Conservation (phyloP, 305 asterid genomes). For the Fraxinus sp. region DNA sequence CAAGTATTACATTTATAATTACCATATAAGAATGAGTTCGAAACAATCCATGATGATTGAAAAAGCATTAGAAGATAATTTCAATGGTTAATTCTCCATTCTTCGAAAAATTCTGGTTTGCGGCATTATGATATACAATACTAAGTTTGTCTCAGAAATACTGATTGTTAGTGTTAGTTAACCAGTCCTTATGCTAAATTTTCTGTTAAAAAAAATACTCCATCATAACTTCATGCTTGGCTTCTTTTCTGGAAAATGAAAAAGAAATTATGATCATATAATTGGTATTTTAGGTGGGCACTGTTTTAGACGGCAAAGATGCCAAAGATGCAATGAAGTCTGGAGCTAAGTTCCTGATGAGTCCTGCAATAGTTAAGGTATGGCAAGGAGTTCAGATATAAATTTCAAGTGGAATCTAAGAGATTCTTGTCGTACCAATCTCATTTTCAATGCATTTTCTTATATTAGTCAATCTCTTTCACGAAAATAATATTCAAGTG, state of each 20-base stretch:
- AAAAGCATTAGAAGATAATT: background rate
- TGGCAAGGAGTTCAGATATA: conserved; percentile 1
- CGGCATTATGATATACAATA: background rate
- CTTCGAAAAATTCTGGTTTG: background rate
- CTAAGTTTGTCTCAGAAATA: background rate
- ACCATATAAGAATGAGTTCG: background rate
- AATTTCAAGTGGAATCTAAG: background rate
- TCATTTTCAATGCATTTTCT: background rate
- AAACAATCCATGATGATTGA: background rate
- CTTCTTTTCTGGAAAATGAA: background rate
- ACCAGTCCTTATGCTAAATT: background rate
- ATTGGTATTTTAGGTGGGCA: conserved; percentile 60
- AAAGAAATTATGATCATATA: background rate
- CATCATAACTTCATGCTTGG: background rate
- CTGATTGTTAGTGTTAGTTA: background rate
- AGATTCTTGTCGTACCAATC: background rate
- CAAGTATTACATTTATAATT: background rate
- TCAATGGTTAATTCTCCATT: background rate
- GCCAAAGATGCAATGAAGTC: conserved; percentile 51
- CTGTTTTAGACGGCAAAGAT: conserved; percentile 55
- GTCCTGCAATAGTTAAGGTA: conserved; percentile 84
- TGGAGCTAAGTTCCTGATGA: conserved; percentile 89
- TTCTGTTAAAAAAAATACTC: background rate
- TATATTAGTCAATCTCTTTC: background rate
- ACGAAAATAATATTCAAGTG: background rate